Evolutionary conservation across 2,329 filamentous ascomycete genomes (phyloP).

Genomic region (Cadophora sp.): DNA sequence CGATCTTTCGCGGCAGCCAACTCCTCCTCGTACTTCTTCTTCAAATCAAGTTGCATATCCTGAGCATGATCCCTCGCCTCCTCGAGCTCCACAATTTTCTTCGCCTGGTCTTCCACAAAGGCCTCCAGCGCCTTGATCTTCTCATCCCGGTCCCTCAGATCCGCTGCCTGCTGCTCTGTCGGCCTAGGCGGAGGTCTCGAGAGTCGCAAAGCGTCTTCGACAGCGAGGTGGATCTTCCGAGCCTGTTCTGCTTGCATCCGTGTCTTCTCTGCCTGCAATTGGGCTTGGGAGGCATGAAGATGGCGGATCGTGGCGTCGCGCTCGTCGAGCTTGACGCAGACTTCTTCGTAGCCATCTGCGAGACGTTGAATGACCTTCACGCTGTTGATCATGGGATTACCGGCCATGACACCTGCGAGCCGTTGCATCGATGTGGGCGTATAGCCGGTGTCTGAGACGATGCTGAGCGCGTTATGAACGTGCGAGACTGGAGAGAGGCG

Average conservation of each 20-base stretch:
- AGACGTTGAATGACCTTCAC: background rate
- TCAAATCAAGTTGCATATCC: background rate
- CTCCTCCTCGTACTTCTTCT: background rate
- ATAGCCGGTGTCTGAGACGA: background rate
- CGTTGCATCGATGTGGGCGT: background rate
- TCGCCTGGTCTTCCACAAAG: background rate
- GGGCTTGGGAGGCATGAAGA: background rate
- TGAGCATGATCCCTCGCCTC: background rate
- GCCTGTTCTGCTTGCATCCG: background rate
- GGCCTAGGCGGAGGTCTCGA: background rate
- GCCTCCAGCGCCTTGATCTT: background rate
- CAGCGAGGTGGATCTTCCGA: background rate
- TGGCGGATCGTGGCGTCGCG: slow-evolving; percentile 4
- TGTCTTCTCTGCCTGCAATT: background rate
- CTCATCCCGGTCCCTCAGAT: background rate
- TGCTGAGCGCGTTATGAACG: background rate
- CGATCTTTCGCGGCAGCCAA: background rate
- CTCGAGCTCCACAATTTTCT: background rate
- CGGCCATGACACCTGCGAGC: background rate
- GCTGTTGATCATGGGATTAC: slow-evolving; percentile 5
- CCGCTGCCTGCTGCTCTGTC: background rate
- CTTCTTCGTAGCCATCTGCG: background rate
- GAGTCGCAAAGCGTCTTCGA: background rate
- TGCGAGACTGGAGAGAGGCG: slow-evolving; percentile 4
- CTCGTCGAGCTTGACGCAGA: background rate